phyloP scores from a whole-genome alignment of 2,329 filamentous ascomycete genomes.

The Coccinonectria pachysandricola region DNA sequence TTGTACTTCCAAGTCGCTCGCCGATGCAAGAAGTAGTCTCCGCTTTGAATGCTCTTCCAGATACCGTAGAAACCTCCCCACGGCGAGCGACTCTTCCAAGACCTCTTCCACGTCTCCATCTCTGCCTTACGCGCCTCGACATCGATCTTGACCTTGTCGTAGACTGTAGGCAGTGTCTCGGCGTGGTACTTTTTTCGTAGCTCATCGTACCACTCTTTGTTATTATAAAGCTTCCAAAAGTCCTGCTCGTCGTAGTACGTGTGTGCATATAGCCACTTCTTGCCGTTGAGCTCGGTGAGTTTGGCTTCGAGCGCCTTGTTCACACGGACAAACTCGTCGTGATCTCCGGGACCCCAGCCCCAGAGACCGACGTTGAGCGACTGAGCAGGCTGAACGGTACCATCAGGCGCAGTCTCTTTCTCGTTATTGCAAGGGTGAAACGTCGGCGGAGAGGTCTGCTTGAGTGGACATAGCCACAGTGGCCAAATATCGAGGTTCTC shows the following conservation, averaged over 20 bases:
- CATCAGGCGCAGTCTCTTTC: slow-evolving; percentile 14
- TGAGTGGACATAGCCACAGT: slow-evolving; percentile 49
- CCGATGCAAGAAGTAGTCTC: slow-evolving; percentile 44
- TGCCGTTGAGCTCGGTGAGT: slow-evolving; percentile 58
- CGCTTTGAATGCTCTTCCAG: slow-evolving; percentile 46
- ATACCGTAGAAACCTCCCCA: slow-evolving; percentile 51
- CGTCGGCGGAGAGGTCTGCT: slow-evolving; percentile 36
- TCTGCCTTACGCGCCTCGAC: slow-evolving; percentile 32
- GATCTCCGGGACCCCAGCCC: slow-evolving; percentile 58
- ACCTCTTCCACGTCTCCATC: slow-evolving; percentile 28
- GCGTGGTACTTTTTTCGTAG: slow-evolving; percentile 55
- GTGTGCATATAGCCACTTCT: slow-evolving; percentile 84
- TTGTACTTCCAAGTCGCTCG: slow-evolving; percentile 44
- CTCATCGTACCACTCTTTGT: slow-evolving; percentile 47
- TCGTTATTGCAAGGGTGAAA: slow-evolving; percentile 44
- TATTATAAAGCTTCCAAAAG: slow-evolving; percentile 59
- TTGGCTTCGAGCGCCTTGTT: slow-evolving; percentile 65
- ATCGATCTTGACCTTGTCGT: slow-evolving; percentile 57
- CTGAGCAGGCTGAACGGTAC: slow-evolving; percentile 15
- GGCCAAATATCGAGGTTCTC: slow-evolving; percentile 45
- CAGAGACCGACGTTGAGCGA: slow-evolving; percentile 64
- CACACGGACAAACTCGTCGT: slow-evolving; percentile 50
- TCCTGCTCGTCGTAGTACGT: slow-evolving; percentile 68
- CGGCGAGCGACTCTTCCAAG: slow-evolving; percentile 40
- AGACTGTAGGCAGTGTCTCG: slow-evolving; percentile 52